A percentile compares a stretch with the other conserved stretches of the same genome.
These are phyloP conservation scores for Candolleomyces efflorescens DNA, from an alignment of 768 basidiomycete genomes.

Conservation along the genomic window DNA sequence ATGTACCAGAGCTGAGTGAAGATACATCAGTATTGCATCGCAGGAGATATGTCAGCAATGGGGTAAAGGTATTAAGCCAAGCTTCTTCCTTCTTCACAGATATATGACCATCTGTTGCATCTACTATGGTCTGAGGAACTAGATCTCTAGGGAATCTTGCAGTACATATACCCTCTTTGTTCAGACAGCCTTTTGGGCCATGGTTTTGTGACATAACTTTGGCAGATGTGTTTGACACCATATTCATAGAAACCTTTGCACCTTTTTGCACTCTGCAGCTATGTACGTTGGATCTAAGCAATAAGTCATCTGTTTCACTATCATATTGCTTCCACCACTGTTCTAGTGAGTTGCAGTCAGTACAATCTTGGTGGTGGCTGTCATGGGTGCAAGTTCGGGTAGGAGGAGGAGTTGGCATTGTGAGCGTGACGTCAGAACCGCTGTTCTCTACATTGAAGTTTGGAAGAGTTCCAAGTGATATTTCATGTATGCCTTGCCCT, in stretches of 20 bases:
- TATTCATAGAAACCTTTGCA: neutral
- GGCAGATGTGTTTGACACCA: neutral
- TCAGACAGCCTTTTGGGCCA: constrained; percentile 7
- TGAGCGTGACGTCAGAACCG: no score
- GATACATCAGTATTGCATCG: constrained; percentile 36
- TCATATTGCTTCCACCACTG: no score
- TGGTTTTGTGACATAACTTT: neutral
- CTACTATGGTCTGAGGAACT: constrained; percentile 17
- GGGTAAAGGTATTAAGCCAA: constrained; percentile 31
- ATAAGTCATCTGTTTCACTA: no score
- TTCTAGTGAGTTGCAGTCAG: no score
- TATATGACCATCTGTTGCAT: constrained; percentile 22
- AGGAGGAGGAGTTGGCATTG: no score
- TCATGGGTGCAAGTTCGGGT: no score
- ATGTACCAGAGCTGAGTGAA: constrained; percentile 33
- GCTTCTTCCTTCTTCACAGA: constrained; percentile 29
- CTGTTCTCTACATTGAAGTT: no score
- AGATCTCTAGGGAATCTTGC: constrained; percentile 29
- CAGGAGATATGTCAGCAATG: constrained; percentile 27
- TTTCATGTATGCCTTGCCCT: no score
- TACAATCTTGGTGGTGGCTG: no score
- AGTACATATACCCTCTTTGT: constrained; percentile 26
- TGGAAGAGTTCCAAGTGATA: no score
- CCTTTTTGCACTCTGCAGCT: neutral
- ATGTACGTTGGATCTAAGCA: no score